Evolutionary conservation across 768 basidiomycete genomes (phyloP).

Genomic region (Suillus clintonianus): DNA sequence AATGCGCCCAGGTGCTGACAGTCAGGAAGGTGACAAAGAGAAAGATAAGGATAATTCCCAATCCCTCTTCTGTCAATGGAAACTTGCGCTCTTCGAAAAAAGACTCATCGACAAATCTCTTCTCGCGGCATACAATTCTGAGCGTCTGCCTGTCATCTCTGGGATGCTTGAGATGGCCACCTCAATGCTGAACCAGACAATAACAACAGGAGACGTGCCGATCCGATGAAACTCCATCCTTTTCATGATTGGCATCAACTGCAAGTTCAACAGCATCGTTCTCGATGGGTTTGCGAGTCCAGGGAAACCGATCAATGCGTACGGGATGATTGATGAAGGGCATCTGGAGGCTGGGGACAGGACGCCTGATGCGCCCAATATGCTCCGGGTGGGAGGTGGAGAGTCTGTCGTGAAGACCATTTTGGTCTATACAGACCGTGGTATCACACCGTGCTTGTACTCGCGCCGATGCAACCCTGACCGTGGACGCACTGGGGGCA

Average conservation of each 20-base stretch:
- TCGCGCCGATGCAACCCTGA: slow-evolving; percentile 4
- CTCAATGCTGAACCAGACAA: not conserved
- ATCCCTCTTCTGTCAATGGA: too few species aligned
- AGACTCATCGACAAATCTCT: too few species aligned
- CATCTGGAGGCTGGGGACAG: slow-evolving; percentile 6
- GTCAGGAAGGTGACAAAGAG: too few species aligned
- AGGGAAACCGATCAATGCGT: slow-evolving; percentile 1
- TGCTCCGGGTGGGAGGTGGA: slow-evolving; percentile 15
- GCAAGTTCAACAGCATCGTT: slow-evolving; percentile 13
- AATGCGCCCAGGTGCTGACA: too few species aligned
- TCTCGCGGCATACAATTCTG: too few species aligned
- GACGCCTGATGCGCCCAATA: slow-evolving; percentile 14
- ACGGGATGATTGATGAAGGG: slow-evolving; percentile 13
- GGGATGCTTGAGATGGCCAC: too few species aligned
- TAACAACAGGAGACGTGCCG: slow-evolving; percentile 10
- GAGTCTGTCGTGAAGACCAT: slow-evolving; percentile 14
- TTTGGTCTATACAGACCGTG: slow-evolving; percentile 30
- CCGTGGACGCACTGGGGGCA: not conserved
- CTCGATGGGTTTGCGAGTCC: slow-evolving; percentile 1
- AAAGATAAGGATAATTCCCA: too few species aligned
- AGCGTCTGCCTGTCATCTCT: too few species aligned
- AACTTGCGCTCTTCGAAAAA: too few species aligned
- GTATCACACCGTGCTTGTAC: slow-evolving; percentile 11
- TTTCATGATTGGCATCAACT: slow-evolving; percentile 33
- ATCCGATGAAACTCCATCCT: slow-evolving; percentile 19